Base-by-base conservation (phyloP, 106 monocot species). In the Platanthera guangdongensis region DNA sequence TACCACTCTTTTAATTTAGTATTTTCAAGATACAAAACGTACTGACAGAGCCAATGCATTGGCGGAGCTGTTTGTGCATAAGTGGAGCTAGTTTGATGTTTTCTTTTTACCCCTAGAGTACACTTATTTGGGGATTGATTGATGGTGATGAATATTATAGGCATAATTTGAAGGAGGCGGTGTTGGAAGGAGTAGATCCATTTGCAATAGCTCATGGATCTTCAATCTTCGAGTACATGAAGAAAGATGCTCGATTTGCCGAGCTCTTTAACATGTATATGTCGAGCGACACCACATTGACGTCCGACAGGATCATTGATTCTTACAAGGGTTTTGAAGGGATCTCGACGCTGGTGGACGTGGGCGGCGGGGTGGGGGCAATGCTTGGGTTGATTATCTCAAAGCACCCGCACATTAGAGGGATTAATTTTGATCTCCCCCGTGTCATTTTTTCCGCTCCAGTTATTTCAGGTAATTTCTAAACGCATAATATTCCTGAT, bases 241-340 rank as follows among this genome's bases (percentile, higher is more conserved):
- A 22, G 9, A 16, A 52, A 47, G 79, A 84, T 65, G 72, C 48
- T 8, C 47, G 51, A 11, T 62, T 77, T 19, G 77, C 32, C 9
- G 55, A 50, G 60, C 16, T 86, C 32, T 89, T 89, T 81, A 79
- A 84, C 68, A 21, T 76, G 21, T 73, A 62, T 28, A 86, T 86
- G 89, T 69, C 73, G 16, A 64, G 32, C 21, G 63, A 70, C 50
- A 75, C 89, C 8, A 75, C 68, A 60, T 47, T 86, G 16, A 54
- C 67, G 16, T 64, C 64, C 14, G 83, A 82, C 55, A 86, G 68
- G 30, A 68, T 89, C 1, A 49, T 86, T 0, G 74, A 80, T 3
- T 9, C 30, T 8, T 82, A 82, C 80, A 6, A 0, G 13, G 82
- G 86, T 8, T 82, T 82, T 50, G 60, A 79, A 1, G 55, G 46